phyloP scores from a whole-genome alignment of 345 rosid genomes.

The Arabidopsis suecica region DNA sequence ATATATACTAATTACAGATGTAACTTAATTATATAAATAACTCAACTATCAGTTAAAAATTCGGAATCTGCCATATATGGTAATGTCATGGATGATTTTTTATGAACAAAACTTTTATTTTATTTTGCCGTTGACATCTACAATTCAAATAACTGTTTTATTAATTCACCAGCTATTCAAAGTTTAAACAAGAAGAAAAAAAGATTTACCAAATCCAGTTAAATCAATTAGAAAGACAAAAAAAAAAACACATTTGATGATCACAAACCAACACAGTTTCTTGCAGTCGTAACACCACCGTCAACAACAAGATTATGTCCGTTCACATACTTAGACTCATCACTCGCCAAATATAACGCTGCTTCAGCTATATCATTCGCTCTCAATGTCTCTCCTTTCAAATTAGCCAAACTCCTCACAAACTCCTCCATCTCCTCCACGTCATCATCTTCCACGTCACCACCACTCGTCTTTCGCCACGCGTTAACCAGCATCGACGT shows the following conservation, averaged over 20 bases:
- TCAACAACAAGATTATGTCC: constrained; percentile 92
- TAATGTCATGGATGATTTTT: background rate
- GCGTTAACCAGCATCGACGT: constrained; percentile 77
- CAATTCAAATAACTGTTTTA: constrained; percentile 21
- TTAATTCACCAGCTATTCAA: constrained; percentile 29
- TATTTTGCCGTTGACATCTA: constrained; percentile 16
- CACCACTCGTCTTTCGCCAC: constrained; percentile 55
- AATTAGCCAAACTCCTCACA: constrained; percentile 63
- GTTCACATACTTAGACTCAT: constrained; percentile 84
- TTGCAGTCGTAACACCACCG: constrained; percentile 77
- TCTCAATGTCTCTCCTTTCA: constrained; percentile 64
- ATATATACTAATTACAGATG: background rate
- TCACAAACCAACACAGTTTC: constrained; percentile 83
- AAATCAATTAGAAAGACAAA: constrained; percentile 11
- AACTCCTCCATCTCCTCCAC: constrained; percentile 75
- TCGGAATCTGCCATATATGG: background rate
- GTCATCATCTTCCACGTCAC: constrained; percentile 50
- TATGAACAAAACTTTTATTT: background rate
- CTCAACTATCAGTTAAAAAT: background rate
- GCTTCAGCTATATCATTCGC: constrained; percentile 83
- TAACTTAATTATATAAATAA: constrained; percentile 11
- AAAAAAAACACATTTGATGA: background rate
- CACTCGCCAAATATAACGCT: constrained; percentile 76
- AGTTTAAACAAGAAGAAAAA: constrained; percentile 1
- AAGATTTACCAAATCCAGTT: constrained; percentile 38